Evolutionary conservation across 352 stramenopile genomes (phyloP).

Genomic region (Blastocystis sp.): DNA sequence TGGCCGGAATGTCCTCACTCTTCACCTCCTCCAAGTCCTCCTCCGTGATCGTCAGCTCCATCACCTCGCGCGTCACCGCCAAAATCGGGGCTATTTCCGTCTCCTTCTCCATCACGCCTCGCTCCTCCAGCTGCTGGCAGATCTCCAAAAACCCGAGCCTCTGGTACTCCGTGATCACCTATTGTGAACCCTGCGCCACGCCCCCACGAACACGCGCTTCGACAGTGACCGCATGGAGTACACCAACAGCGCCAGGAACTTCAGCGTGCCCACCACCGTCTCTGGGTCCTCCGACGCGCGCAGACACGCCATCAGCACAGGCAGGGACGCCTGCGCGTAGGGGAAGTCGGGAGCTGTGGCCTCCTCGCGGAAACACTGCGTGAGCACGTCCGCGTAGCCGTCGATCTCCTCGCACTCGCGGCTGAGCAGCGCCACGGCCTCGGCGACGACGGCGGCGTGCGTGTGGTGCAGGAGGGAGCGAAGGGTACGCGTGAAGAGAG

Average conservation of each 20-base stretch:
- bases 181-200: neutral
- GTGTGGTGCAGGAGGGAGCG: neutral
- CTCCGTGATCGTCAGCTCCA: constrained; percentile 56
- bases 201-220: neutral
- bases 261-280: constrained; percentile 16
- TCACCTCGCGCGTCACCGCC: constrained; percentile 32
- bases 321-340: neutral
- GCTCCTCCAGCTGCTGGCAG: neutral
- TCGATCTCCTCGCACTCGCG: constrained; percentile 41
- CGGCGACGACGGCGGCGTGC: neutral
- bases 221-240: constrained; percentile 33
- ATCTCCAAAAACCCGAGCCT: constrained; percentile 5
- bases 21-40: constrained; percentile 20
- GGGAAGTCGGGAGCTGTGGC: neutral
- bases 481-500: constrained; percentile 6
- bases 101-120: neutral
- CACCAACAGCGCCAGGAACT: constrained; percentile 52
- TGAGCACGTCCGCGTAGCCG: constrained; percentile 2
- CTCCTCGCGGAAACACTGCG: constrained; percentile 15
- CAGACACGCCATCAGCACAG: constrained; percentile 19
- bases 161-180: constrained; percentile 35
- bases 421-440: constrained; percentile 5
- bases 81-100: neutral
- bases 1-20: constrained; percentile 3
- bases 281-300: neutral